Base-by-base conservation (phyloP, 164 flowering plant genomes). In the Kingdonia uniflora region DNA sequence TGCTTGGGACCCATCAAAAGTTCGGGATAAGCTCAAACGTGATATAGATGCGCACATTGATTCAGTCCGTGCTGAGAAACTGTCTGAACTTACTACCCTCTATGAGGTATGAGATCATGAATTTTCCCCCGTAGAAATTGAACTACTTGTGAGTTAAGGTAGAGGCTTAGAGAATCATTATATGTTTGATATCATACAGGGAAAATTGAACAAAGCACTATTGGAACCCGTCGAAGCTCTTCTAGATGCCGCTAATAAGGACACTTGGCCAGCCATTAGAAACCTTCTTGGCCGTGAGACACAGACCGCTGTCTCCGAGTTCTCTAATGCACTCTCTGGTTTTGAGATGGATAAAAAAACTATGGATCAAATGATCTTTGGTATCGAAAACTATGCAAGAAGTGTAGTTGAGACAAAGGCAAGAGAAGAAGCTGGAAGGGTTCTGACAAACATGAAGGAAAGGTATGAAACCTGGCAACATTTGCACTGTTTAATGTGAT, bases 191-290 rank as follows among this genome's bases (percentile, higher is more conserved):
- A 33, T 44, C 49, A 26, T 54, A 24, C 79, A 94, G 99, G 68
- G 52, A 62, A 84, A 79, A 79, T 69, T 94, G 43, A 76, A 76
- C 21, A 81, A 76, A 49, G 87, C 96, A 51, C 74, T 94, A 53
- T 55, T 72, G 35, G 99, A 75, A 63, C 95, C 99, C 26, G 88
- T 94, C 51, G 99, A 83, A 67, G 87, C 84, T 54, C 87, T 89
- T 65, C 63, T 94, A 54, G 96, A 89, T 70, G 84, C 79, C 61
- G 95, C 97, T 59, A 69, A 71, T 52, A 62, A 56, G 57, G 95
- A 81, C 26, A 94, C 99, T 25, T 94, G 99, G 99, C 85, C 90
- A 1, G 72, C 97, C 54, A 87, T 94, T 65, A 84, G 82, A 65
- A 89, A 77, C 49, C 87, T 94, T 71, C 80, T 87, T 46, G 65